These are phyloP conservation scores for Bruguiera gymnorhiza DNA, from an alignment of 345 rosid genomes.

Conservation along the genomic window DNA sequence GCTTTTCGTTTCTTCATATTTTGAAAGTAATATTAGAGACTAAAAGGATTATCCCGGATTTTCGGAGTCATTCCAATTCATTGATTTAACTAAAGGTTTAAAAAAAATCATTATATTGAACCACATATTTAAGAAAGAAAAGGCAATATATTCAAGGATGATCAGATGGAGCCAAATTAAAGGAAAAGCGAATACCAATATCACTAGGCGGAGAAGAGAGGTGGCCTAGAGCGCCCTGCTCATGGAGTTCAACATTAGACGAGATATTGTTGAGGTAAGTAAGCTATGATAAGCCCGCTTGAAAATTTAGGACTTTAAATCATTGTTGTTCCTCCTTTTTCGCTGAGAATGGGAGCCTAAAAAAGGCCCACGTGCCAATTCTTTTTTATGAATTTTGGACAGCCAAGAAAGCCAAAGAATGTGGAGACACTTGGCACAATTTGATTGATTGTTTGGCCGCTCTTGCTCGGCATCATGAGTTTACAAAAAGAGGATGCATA, in stretches of 20 bases:
- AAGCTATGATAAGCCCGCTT: constrained; percentile 37
- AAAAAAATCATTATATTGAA: too few species aligned
- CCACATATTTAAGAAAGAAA: constrained; percentile 2
- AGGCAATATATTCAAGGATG: neutral
- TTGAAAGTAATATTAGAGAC: too few species aligned
- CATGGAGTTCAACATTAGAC: constrained; percentile 9
- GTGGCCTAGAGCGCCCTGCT: constrained; percentile 26
- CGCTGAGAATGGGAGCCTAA: constrained; percentile 25
- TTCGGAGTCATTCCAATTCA: too few species aligned
- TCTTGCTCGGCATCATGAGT: constrained; percentile 36
- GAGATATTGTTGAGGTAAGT: constrained; percentile 9
- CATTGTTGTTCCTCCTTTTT: constrained; percentile 30
- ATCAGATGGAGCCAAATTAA: constrained; percentile 8
- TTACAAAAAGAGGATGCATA: constrained; percentile 36
- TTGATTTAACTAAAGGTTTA: too few species aligned
- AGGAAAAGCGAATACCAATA: neutral
- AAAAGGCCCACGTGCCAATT: constrained; percentile 40
- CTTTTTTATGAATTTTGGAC: constrained; percentile 7
- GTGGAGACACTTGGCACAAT: constrained; percentile 40
- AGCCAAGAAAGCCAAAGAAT: neutral
- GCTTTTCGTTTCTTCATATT: too few species aligned
- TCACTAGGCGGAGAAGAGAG: neutral
- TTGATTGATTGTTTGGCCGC: constrained; percentile 37
- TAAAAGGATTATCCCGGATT: too few species aligned
- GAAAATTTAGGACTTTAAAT: constrained; percentile 42